A percentile compares a stretch with the other conserved stretches of the same genome.
These are phyloP conservation scores for Turritis glabra DNA, from an alignment of 345 rosid genomes.

Conservation along the genomic window DNA sequence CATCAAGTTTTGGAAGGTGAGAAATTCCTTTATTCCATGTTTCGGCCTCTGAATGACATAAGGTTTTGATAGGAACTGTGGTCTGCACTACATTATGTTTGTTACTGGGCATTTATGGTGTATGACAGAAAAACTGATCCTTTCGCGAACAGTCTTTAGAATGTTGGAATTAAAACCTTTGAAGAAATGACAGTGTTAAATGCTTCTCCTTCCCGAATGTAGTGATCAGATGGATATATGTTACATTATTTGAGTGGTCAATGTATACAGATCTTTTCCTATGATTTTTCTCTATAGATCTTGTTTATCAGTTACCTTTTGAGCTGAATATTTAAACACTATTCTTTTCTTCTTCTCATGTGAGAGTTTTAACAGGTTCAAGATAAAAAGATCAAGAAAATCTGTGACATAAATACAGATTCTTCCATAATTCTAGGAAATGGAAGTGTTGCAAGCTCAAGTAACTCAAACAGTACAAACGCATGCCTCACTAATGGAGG, in stretches of 20 bases:
- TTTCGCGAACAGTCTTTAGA: background rate
- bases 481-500: slow-evolving; percentile 65
- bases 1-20: slow-evolving; percentile 85
- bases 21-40: background rate
- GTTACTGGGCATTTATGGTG: background rate
- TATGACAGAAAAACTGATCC: background rate
- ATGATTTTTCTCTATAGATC: background rate
- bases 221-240: background rate
- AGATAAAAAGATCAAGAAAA: slow-evolving; percentile 87
- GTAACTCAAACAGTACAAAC: slow-evolving; percentile 50
- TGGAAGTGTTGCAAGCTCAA: slow-evolving; percentile 72
- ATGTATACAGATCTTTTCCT: background rate
- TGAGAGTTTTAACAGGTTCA: slow-evolving; percentile 60
- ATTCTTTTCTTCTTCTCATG: slow-evolving; percentile 4
- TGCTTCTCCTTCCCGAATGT: background rate
- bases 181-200: background rate
- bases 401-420: slow-evolving; percentile 81
- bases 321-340: background rate
- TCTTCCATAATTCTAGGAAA: slow-evolving; percentile 66
- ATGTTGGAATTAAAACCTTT: background rate
- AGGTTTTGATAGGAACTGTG: slow-evolving; percentile 13
- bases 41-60: background rate
- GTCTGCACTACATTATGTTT: background rate
- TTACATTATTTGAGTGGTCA: slow-evolving; percentile 3
- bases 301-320: slow-evolving; percentile 2